These are phyloP conservation scores for Brassica rapa DNA, from an alignment of 345 rosid species.

Conservation along the genomic window DNA sequence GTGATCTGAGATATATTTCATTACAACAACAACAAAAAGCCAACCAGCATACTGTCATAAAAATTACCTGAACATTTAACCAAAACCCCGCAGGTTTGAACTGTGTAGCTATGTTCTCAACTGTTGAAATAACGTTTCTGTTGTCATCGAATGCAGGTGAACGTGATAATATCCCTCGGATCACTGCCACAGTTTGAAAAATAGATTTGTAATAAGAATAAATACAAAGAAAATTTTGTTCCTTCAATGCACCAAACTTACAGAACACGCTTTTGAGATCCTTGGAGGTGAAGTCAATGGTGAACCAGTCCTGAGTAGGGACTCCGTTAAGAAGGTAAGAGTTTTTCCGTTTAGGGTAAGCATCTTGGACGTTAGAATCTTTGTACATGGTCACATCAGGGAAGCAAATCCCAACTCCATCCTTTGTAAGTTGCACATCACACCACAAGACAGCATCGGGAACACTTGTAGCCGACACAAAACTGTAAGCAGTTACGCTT, in stretches of 20 bases:
- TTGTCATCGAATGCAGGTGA: no score
- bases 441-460: slow-evolving; percentile 60
- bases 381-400: slow-evolving; percentile 59
- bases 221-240: slow-evolving; percentile 26
- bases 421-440: slow-evolving; percentile 89
- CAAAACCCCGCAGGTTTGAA: no score
- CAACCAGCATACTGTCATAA: no score
- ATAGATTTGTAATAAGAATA: no score
- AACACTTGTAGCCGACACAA: slow-evolving; percentile 40
- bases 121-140: no score
- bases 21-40: no score
- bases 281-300: slow-evolving; percentile 61
- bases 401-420: slow-evolving; percentile 69
- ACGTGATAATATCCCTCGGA: no score
- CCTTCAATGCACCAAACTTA: slow-evolving; percentile 44
- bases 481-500: slow-evolving; percentile 52
- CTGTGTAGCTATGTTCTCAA: no score
- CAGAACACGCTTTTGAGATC: slow-evolving; percentile 47
- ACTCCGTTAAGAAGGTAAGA: slow-evolving; percentile 62
- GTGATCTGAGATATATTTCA: no score
- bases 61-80: no score
- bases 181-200: no score
- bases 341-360: slow-evolving; percentile 25
- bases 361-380: slow-evolving; percentile 30
- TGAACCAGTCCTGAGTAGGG: slow-evolving; percentile 57